These are phyloP conservation scores for Cyphellophora attinorum DNA, from an alignment of 2,329 filamentous ascomycete genomes.

Conservation along the genomic window DNA sequence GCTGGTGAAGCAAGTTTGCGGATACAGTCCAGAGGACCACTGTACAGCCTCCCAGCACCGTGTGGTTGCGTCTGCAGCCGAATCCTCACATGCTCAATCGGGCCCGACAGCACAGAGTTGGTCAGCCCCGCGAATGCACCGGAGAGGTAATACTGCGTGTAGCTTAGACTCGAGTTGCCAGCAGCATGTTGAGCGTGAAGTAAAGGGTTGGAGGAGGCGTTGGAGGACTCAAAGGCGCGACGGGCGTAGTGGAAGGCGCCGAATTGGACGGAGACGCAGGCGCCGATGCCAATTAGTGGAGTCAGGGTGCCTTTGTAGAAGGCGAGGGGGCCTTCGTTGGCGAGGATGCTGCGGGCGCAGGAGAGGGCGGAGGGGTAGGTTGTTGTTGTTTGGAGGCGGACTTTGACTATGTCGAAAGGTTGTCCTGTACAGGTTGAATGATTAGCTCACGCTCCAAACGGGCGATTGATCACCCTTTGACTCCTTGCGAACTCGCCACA, in stretches of 20 bases:
- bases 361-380: conserved; percentile 72
- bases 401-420: conserved; percentile 99
- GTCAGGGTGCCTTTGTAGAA: conserved; percentile 99
- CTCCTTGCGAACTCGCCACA: conserved; percentile 57
- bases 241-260: conserved; percentile 91
- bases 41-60: conserved; percentile 63
- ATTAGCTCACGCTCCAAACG: conserved; percentile 13
- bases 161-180: conserved; percentile 47
- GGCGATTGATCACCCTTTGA: conserved; percentile 2
- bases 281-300: conserved; percentile 87
- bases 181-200: conserved; percentile 19
- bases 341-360: conserved; percentile 74
- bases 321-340: conserved; percentile 75
- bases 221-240: conserved; percentile 71
- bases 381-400: conserved; percentile 81
- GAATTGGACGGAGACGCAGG: conserved; percentile 96
- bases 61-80: conserved; percentile 93
- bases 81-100: conserved; percentile 96
- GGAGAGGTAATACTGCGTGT: conserved; percentile 78
- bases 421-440: no score
- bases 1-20: conserved; percentile 64
- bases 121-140: conserved; percentile 88
- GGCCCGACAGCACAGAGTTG: conserved; percentile 78
- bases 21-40: conserved; percentile 81
- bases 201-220: conserved; percentile 30